Base-by-base conservation (phyloP, 129 eudicot genomes). In the Escallonia rubra region DNA sequence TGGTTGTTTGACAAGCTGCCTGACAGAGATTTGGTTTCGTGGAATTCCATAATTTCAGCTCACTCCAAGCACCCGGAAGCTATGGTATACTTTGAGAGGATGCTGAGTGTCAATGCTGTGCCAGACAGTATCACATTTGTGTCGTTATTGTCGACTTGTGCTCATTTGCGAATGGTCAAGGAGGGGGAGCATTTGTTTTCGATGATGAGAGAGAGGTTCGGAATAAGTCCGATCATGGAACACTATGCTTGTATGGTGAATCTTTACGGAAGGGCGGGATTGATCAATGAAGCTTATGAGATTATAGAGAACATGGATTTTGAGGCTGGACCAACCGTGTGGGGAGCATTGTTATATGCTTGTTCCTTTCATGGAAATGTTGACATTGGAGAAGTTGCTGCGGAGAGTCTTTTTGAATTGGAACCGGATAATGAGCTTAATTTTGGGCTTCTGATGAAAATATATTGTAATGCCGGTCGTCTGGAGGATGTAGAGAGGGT, bases 261-360 rank as follows among this genome's bases (percentile, higher is more conserved):
- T 81, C 88, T 91, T 52, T 91, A 88, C 15, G 94, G 85, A 5
- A 73, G 91, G 72, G 87, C 84, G 38, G 91, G 95, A 54, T 60
- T 86, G 75, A 77, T 88, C 7, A 55, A 16, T 10, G 70, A 83
- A 52, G 96, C 91, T 40, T 67, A 79, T 66, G 81, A 85, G 42
- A 80, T 86, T 40, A 76, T 91, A 52, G 57, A 39, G 41, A 71
- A 82, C 0, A 85, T 91, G 93, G 74, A 77, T 54, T 70, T 66
- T 47, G 84, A 69, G 64, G 85, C 94, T 43, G 96, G 97, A 60
- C 87, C 90, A 41, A 88, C 94, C 0, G 94, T 88, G 13, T 91
- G 96, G 97, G 97, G 97, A 59, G 94, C 97, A 3, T 82, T 91
- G 74, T 77, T 90, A n/a, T 90, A 88, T 64, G 88, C 83, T 63